Evolutionary conservation across 2,329 filamentous ascomycete species (phyloP), one percentile per base, ranked within the genome.

Genomic region (Arthroderma sp.): DNA sequence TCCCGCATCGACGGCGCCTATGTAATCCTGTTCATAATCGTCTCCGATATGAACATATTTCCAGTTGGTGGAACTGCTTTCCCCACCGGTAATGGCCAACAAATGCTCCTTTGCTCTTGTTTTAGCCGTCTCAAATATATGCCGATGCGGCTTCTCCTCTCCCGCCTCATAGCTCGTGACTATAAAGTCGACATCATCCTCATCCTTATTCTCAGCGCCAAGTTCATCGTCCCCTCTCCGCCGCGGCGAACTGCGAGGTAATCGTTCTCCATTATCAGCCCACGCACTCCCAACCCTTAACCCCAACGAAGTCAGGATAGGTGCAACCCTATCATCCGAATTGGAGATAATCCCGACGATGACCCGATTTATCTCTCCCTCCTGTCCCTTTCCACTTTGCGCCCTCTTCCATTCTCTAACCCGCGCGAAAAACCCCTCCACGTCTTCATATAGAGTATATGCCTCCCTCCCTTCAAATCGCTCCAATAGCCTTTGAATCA

Each of bases 111-210:
- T 47, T 10, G 62, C 63, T 37, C 62, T 57, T 6, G 57, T 51
- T 43, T 51, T 50, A 2, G 66, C 64, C 36, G 62, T 53, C 31
- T 66, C 55, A 48, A 66, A 70, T 29, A 70, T 66, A 29, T 55
- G 42, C 4, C 50, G 54, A 48, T 58, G 50, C 3, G 67, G 67
- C 44, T 70, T 70, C 51, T 67, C 66, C n/a, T 59, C 53, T 5
- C 61, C 65, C 3, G 65, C 66, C 42, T 68, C 64, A 49, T 69
- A 70, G 50, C 67, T 70, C 6, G 66, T 70, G 28, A 68, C 58
- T 0, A 70, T 53, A 40, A 70, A 57, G 44, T 70, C 63, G 34
- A 70, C 45, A 54, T 70, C 66, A 30, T 57, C 52, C 1, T 43
- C 31, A 2, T 33, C 6, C 6, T 15, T 34, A 47, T 42, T 30